Evolutionary conservation across 768 basidiomycete genomes (phyloP).

Genomic region (Lactarius quietus): DNA sequence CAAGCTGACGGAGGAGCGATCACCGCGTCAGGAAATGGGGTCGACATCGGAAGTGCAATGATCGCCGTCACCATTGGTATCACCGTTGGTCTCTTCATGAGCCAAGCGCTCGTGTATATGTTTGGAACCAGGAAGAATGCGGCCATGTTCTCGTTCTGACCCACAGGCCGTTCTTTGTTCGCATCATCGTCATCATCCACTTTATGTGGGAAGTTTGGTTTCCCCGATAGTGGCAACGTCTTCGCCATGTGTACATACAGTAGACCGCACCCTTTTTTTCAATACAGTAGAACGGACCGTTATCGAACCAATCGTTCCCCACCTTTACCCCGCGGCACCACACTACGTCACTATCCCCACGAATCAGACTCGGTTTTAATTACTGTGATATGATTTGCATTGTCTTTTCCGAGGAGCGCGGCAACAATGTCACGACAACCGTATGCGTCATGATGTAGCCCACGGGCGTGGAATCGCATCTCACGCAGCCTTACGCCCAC

Average conservation of each 20-base stretch:
- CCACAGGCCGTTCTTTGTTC: not conserved
- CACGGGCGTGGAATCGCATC: not conserved
- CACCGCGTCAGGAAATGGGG: constrained; percentile 73
- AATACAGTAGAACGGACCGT: not conserved
- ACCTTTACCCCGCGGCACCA: not conserved
- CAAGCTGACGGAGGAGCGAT: constrained; percentile 70
- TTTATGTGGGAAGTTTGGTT: not conserved
- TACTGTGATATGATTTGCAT: not conserved
- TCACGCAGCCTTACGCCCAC: too few relatives aligned
- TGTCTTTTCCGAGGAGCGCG: not conserved
- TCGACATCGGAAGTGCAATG: constrained; percentile 85
- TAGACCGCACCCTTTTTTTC: not conserved
- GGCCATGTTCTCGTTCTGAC: constrained; percentile 79
- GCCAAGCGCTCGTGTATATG: constrained; percentile 81
- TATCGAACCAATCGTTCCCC: not conserved
- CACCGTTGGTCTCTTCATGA: constrained; percentile 86
- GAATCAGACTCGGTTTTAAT: not conserved
- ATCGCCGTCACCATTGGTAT: constrained; percentile 89
- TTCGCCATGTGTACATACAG: not conserved
- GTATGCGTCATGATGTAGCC: not conserved
- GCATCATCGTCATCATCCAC: not conserved
- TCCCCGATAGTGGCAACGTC: not conserved
- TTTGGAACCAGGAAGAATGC: constrained; percentile 83
- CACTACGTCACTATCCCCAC: not conserved
- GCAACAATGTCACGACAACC: too few relatives aligned